Conservation (phyloP, 1,284 basidiomycete species). For the Coniferiporia sulphurascens region DNA sequence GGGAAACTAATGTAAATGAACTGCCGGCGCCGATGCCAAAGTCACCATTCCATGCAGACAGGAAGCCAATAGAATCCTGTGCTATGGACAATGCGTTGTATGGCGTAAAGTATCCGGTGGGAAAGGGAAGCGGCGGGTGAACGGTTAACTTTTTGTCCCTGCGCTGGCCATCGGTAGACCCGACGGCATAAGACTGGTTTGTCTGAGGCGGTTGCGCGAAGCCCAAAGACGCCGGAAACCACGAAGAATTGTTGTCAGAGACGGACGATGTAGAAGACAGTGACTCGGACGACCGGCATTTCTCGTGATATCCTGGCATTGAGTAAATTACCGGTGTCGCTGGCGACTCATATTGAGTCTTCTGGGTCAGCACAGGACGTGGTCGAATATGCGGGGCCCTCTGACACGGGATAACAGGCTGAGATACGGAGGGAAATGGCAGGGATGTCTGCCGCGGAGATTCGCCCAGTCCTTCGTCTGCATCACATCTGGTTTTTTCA, state of each 20-base stretch:
- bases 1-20: not conserved
- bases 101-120: not conserved
- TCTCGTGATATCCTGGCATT: not conserved
- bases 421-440: constrained; percentile 10
- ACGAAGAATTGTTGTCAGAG: not conserved
- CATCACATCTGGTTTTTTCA: constrained; percentile 12
- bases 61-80: not conserved
- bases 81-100: not conserved
- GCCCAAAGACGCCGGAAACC: not conserved
- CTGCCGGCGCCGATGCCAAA: not conserved
- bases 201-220: not conserved
- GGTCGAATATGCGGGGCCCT: not conserved
- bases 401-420: not conserved
- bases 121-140: not conserved
- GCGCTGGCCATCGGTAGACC: not conserved
- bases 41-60: constrained; percentile 5
- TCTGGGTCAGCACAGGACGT: not conserved
- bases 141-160: not conserved
- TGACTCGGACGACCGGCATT: not conserved
- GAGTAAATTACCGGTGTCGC: not conserved
- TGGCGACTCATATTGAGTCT: not conserved
- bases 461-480: constrained; percentile 11
- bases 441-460: not conserved
- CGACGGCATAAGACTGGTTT: not conserved
- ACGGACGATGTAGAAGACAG: not conserved